Percentiles rank a stretch among this genome's conserved stretches.
phyloP scores from a whole-genome alignment of 2,329 filamentous ascomycete species.

The Stachybotrys elegans region DNA sequence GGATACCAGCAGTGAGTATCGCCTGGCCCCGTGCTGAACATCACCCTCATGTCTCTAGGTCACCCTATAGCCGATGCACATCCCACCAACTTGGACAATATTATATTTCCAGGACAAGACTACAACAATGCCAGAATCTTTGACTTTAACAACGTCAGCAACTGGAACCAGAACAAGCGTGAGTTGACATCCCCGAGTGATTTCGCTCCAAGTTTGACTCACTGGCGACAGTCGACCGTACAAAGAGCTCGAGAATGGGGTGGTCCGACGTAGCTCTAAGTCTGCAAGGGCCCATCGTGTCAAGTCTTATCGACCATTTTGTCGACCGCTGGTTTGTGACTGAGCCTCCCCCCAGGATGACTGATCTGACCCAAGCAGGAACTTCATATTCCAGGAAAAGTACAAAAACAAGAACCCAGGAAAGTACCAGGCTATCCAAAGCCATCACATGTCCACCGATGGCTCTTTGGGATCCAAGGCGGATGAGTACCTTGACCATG shows the following conservation, averaged over 20 bases:
- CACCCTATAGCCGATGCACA: conserved; percentile 85
- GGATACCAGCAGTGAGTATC: conserved; percentile 60
- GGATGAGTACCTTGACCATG: conserved; percentile 36
- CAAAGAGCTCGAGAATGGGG: conserved; percentile 80
- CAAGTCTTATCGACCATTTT: conserved; percentile 95
- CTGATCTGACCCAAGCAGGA: conserved; percentile 42
- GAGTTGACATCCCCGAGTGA: conserved; percentile 88
- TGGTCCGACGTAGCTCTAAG: conserved; percentile 97
- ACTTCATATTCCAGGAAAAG: conserved; percentile 95
- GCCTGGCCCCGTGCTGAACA: not conserved
- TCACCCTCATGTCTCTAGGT: conserved; percentile 46
- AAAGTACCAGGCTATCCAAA: conserved; percentile 67
- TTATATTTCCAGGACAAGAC: conserved; percentile 92
- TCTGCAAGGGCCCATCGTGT: conserved; percentile 80
- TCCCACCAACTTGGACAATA: conserved; percentile 74
- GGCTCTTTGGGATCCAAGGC: conserved; percentile 70
- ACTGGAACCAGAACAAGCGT: conserved; percentile 88
- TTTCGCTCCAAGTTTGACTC: conserved; percentile 54
- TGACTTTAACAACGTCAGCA: conserved; percentile 86
- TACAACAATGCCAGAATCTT: conserved; percentile 97
- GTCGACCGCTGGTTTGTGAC: conserved; percentile 91
- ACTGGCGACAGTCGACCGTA: conserved; percentile 57
- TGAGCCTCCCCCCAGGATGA: conserved; percentile 35
- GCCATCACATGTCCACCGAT: conserved; percentile 81
- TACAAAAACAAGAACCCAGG: conserved; percentile 74